A percentile compares a stretch with the other conserved stretches of the same genome.
Evolutionary conservation across 148 eudicot genomes (phyloP).

Genomic region (Fagopyrum tataricum): DNA sequence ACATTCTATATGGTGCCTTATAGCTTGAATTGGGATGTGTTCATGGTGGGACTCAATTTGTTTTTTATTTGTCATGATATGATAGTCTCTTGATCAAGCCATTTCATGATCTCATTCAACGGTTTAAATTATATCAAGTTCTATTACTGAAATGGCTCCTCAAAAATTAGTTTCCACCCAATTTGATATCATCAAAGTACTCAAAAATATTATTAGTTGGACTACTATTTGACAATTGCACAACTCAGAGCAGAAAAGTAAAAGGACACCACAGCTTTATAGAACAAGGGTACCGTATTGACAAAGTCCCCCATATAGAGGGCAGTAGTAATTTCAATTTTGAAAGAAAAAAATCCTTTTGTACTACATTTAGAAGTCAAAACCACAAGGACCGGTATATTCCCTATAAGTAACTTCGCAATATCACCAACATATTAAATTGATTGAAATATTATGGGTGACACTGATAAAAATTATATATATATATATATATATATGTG

Average conservation of each 20-base stretch:
- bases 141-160: not conserved
- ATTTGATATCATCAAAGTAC: too few species aligned
- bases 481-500: too few species aligned
- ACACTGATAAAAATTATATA: too few species aligned
- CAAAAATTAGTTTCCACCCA: not conserved
- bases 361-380: not conserved
- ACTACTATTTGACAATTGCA: too few species aligned
- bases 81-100: not conserved
- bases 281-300: not conserved
- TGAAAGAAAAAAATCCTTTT: not conserved
- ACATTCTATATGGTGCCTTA: not conserved
- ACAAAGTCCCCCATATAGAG: not conserved
- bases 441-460: not conserved
- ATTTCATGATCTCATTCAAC: not conserved
- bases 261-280: not conserved
- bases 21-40: not conserved
- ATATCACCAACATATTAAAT: not conserved
- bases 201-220: too few species aligned
- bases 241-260: not conserved
- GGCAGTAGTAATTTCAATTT: not conserved
- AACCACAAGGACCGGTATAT: not conserved
- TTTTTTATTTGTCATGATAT: not conserved
- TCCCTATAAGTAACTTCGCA: not conserved
- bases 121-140: not conserved
- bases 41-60: not conserved